Percentiles rank a stretch among this genome's conserved stretches.
These are phyloP conservation scores for peach (Prunus persica) DNA, from an alignment of 306 rosid genomes.

Conservation along the genomic window DNA sequence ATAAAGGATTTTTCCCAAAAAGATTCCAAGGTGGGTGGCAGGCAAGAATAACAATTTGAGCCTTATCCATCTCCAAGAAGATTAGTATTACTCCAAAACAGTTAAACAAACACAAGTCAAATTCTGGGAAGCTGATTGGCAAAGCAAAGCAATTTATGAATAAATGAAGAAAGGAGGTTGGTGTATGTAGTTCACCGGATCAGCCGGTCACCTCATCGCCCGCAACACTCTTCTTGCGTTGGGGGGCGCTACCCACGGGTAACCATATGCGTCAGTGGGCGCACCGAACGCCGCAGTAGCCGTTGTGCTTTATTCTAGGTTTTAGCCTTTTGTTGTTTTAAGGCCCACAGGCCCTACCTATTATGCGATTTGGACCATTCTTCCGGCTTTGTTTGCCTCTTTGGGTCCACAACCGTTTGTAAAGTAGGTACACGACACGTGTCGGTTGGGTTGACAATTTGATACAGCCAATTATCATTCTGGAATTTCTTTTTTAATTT, in stretches of 20 bases:
- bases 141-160: not conserved
- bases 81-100: not conserved
- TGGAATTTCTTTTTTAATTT: too few species aligned
- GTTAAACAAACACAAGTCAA: conserved; percentile 15
- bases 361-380: not conserved
- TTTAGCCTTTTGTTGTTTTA: not conserved
- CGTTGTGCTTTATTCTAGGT: conserved; percentile 17
- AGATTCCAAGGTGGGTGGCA: not conserved
- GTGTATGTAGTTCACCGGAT: not conserved
- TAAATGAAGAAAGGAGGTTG: not conserved
- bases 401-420: not conserved
- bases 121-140: not conserved
- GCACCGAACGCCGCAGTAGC: conserved; percentile 21
- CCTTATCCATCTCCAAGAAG: not conserved
- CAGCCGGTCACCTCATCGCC: not conserved
- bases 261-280: conserved; percentile 1
- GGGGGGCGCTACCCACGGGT: not conserved
- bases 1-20: not conserved
- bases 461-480: not conserved
- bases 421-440: not conserved
- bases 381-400: not conserved
- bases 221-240: not conserved
- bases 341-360: not conserved
- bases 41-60: not conserved
- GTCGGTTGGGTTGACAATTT: not conserved